These are phyloP conservation scores for Gloeostereum incarnatum DNA, from an alignment of 768 basidiomycete genomes.

Conservation along the genomic window DNA sequence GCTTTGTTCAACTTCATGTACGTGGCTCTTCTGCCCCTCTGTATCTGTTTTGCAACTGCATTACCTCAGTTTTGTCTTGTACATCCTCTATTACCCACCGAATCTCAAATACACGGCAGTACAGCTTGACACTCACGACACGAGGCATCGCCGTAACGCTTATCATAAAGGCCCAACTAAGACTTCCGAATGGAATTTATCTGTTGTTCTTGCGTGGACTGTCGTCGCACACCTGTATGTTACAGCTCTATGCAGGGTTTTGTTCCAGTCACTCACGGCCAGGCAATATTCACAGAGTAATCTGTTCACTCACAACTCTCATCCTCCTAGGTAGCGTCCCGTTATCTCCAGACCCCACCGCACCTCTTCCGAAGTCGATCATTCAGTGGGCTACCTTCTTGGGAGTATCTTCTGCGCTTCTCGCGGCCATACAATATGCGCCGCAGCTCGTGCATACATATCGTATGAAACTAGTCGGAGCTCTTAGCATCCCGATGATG, in stretches of 20 bases:
- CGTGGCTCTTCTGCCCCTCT: constrained; percentile 16
- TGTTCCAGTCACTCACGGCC: constrained; percentile 2
- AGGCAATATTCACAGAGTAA: constrained; percentile 25
- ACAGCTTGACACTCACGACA: constrained; percentile 30
- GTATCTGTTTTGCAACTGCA: not conserved
- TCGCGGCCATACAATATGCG: constrained; percentile 80
- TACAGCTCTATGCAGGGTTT: constrained; percentile 2
- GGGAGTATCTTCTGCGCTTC: constrained; percentile 69
- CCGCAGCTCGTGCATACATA: constrained; percentile 85
- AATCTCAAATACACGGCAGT: constrained; percentile 64
- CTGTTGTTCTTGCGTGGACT: constrained; percentile 65
- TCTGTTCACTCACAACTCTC: constrained; percentile 53
- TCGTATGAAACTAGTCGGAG: constrained; percentile 72
- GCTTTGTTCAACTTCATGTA: constrained; percentile 77
- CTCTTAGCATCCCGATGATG: constrained; percentile 95
- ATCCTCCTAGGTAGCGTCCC: constrained; percentile 43
- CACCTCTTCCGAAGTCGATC: constrained; percentile 26
- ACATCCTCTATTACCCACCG: constrained; percentile 85
- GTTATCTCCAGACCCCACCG: constrained; percentile 21
- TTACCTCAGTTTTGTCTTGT: constrained; percentile 71
- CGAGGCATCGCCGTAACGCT: constrained; percentile 27
- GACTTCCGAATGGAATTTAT: constrained; percentile 71
- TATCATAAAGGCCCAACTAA: constrained; percentile 39
- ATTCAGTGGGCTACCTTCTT: constrained; percentile 76
- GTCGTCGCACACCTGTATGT: constrained; percentile 68